Evolutionary conservation across 805 yeast species (phyloP).

Genomic region (Metschnikowia henanensis): DNA sequence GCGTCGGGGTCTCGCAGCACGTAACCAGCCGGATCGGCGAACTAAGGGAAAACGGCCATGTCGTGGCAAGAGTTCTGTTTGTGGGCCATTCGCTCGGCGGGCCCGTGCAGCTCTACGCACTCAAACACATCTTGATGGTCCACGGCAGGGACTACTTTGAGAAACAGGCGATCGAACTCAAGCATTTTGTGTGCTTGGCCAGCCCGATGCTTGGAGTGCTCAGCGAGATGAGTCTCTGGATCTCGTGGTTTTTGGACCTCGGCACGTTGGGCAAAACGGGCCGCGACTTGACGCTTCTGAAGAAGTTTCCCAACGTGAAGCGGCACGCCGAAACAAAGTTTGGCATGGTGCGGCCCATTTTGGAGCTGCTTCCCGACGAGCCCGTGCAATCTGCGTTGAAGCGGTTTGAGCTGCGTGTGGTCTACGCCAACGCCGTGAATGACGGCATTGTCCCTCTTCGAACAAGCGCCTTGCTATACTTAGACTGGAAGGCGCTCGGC

Average conservation of each 20-base stretch:
- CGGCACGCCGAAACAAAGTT: conserved; percentile 8
- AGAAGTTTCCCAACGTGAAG: conserved; percentile 26
- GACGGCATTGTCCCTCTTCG: conserved; percentile 48
- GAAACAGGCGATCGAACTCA: conserved; percentile 27
- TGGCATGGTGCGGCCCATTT: conserved; percentile 25
- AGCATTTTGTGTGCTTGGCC: conserved; percentile 40
- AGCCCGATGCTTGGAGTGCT: conserved; percentile 43
- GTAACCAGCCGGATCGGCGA: conserved; percentile 28
- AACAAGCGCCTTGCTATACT: conserved; percentile 41
- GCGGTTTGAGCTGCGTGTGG: conserved; percentile 33
- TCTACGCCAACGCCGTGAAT: conserved; percentile 45
- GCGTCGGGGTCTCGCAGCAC: conserved; percentile 31
- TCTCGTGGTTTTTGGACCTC: conserved; percentile 42
- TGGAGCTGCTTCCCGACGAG: conserved; percentile 42
- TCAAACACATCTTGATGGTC: conserved; percentile 33
- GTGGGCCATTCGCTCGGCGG: conserved; percentile 48
- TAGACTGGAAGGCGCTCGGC: conserved; percentile 45
- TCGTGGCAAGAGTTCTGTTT: conserved; percentile 35
- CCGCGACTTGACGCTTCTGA: conserved; percentile 42
- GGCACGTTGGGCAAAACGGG: conserved; percentile 49
- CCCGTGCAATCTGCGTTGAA: conserved; percentile 34
- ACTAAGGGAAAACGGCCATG: conserved; percentile 13
- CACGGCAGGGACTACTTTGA: conserved; percentile 34
- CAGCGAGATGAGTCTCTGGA: conserved; percentile 39
- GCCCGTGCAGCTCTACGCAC: conserved; percentile 40